Evolutionary conservation across 2,329 filamentous ascomycete genomes (phyloP).

Genomic region (Colletotrichum chlorophyti): DNA sequence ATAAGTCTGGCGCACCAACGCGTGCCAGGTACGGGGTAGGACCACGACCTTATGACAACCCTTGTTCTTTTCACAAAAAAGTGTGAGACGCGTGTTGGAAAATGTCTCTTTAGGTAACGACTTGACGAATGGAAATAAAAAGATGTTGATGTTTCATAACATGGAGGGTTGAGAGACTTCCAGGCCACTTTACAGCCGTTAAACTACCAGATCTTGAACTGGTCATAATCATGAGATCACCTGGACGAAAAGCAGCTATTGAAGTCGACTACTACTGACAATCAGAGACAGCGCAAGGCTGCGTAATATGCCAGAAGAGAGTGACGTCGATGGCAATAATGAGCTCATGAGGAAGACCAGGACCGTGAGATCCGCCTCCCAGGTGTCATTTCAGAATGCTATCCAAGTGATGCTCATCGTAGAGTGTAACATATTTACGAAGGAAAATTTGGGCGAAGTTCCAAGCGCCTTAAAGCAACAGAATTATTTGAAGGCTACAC

Average conservation of each 20-base stretch:
- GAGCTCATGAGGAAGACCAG: too few species aligned
- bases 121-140: slow-evolving; percentile 46
- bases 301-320: too few species aligned
- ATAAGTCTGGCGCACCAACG: slow-evolving; percentile 5
- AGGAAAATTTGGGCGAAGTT: too few species aligned
- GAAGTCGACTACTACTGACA: too few species aligned
- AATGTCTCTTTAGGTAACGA: slow-evolving; percentile 47
- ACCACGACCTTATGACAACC: slow-evolving; percentile 40
- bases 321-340: too few species aligned
- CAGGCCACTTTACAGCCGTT: neutral
- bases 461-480: too few species aligned
- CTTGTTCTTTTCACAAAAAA: slow-evolving; percentile 41
- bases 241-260: neutral
- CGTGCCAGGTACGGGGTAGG: slow-evolving; percentile 32
- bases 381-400: too few species aligned
- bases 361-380: too few species aligned
- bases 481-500: too few species aligned
- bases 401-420: too few species aligned
- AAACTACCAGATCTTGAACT: neutral
- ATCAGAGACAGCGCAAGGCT: too few species aligned
- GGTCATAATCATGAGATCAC: neutral
- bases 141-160: slow-evolving; percentile 36
- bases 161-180: neutral
- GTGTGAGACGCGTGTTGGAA: slow-evolving; percentile 46
- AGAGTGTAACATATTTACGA: too few species aligned